phyloP scores from a whole-genome alignment of 495 filamentous ascomycete genomes.

The Chaetomium cochliodes region DNA sequence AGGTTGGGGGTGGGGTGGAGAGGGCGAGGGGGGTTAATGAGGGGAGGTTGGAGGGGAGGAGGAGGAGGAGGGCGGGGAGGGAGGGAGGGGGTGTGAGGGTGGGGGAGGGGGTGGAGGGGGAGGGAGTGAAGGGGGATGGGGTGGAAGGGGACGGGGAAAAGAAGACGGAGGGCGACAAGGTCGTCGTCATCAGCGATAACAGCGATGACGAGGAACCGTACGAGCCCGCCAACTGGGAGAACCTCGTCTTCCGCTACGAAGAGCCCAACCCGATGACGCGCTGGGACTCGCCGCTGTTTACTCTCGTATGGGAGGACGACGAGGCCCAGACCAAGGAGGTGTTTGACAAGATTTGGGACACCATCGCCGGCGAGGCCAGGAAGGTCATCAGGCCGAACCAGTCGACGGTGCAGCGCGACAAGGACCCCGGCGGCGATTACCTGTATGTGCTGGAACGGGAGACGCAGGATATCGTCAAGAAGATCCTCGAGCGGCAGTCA shows the following conservation, averaged over 20 bases:
- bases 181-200: too few relatives aligned
- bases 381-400: conserved; percentile 71
- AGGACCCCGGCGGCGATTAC: conserved; percentile 68
- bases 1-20: conserved; percentile 75
- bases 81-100: background rate
- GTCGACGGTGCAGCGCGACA: conserved; percentile 68
- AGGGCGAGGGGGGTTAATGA: conserved; percentile 64
- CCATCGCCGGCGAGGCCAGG: conserved; percentile 59
- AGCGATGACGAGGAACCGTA: conserved; percentile 56
- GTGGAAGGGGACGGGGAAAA: background rate
- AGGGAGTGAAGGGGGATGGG: background rate
- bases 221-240: conserved; percentile 72
- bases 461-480: conserved; percentile 76
- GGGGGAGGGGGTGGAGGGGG: conserved; percentile 14
- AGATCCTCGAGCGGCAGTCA: conserved; percentile 70
- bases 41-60: conserved; percentile 35
- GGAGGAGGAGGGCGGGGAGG: conserved; percentile 16
- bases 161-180: conserved; percentile 2
- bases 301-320: conserved; percentile 75
- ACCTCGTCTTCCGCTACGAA: conserved; percentile 92
- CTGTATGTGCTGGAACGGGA: conserved; percentile 81
- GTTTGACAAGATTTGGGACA: conserved; percentile 70
- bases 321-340: conserved; percentile 46
- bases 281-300: conserved; percentile 95
- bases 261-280: conserved; percentile 92